Evolutionary conservation across 495 filamentous ascomycete species (phyloP).

Genomic region (Annulohypoxylon nitens): DNA sequence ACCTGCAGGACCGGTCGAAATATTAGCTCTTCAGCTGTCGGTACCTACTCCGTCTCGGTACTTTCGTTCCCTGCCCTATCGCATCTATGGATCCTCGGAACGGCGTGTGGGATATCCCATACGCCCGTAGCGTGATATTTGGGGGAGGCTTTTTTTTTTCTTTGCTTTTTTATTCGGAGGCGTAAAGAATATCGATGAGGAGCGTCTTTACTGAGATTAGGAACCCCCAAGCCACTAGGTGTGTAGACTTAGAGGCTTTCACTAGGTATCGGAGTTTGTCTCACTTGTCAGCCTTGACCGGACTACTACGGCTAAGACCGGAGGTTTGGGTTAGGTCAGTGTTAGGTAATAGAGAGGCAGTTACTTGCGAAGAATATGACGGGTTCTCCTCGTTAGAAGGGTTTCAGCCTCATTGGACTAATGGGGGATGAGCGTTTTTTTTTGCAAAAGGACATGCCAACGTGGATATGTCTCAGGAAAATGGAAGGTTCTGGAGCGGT

Average conservation of each 20-base stretch:
- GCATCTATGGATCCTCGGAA: neutral
- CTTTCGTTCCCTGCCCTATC: neutral
- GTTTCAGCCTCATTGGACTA: neutral
- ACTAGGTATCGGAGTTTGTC: constrained; percentile 5
- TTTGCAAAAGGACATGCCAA: neutral
- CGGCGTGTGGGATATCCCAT: neutral
- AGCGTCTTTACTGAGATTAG: neutral
- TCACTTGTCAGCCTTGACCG: constrained; percentile 17
- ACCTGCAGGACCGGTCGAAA: neutral
- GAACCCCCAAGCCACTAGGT: neutral
- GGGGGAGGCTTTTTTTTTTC: neutral
- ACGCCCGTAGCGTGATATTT: neutral
- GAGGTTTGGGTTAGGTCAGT: neutral
- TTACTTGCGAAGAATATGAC: neutral
- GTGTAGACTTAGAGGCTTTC: neutral
- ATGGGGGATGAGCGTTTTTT: neutral
- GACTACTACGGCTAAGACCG: neutral
- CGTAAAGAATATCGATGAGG: neutral
- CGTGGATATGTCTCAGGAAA: neutral
- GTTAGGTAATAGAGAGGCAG: neutral
- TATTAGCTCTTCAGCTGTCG: neutral
- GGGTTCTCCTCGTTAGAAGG: neutral
- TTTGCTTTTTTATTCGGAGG: neutral
- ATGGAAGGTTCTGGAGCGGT: neutral
- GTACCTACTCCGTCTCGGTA: neutral